These are phyloP conservation scores for Solanum gracilifrons DNA, from an alignment of 257 asterid genomes.

Conservation along the genomic window DNA sequence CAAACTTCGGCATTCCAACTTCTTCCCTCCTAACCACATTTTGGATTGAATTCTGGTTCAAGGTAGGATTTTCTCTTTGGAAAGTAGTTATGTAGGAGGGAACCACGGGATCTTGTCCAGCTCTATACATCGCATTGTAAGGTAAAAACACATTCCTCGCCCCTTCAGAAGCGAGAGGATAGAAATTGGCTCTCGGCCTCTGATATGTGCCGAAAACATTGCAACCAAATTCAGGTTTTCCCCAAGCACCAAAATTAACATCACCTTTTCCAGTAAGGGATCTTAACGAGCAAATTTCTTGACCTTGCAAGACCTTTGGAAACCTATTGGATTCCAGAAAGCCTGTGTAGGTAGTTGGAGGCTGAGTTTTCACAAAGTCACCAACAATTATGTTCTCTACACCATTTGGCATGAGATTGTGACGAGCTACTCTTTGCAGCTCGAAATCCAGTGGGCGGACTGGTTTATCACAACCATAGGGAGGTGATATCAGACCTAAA, in stretches of 20 bases:
- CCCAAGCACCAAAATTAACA: constrained; percentile 38
- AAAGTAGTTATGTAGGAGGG: constrained; percentile 33
- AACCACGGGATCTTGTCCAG: constrained; percentile 43
- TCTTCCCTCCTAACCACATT: constrained; percentile 33
- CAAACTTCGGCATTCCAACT: constrained; percentile 15
- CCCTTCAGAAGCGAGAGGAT: constrained; percentile 89
- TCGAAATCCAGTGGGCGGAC: constrained; percentile 61
- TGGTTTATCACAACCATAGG: constrained; percentile 48
- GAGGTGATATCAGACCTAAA: constrained; percentile 53
- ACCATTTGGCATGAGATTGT: constrained; percentile 33
- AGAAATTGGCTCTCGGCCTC: constrained; percentile 40
- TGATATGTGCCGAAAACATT: constrained; percentile 27
- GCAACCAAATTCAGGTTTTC: constrained; percentile 46
- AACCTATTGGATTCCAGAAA: constrained; percentile 84
- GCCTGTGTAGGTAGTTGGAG: constrained; percentile 61
- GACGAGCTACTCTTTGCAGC: constrained; percentile 31
- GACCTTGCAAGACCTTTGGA: constrained; percentile 99
- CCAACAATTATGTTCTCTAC: constrained; percentile 36
- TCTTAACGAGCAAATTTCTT: constrained; percentile 88
- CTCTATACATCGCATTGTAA: constrained; percentile 34
- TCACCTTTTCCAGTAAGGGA: constrained; percentile 56
- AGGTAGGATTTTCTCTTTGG: constrained; percentile 32
- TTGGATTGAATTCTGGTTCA: constrained; percentile 28
- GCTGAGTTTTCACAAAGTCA: constrained; percentile 45
- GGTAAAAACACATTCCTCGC: constrained; percentile 48